These are phyloP conservation scores for Candida saitoana DNA, from an alignment of 805 yeast genomes.

Conservation along the genomic window DNA sequence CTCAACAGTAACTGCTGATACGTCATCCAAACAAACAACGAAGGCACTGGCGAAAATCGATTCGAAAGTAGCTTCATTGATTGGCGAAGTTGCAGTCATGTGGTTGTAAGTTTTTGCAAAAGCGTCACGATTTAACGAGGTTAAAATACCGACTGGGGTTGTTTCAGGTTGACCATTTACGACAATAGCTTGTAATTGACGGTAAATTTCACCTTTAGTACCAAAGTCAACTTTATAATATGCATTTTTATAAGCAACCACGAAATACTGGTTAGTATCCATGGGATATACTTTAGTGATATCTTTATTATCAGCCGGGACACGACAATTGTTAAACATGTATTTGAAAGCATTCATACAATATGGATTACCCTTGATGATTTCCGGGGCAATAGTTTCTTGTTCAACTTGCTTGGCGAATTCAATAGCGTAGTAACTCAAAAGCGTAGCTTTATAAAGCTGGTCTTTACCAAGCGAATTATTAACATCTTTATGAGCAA, in stretches of 20 bases:
- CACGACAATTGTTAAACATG: slow-evolving; percentile 87
- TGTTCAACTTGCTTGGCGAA: slow-evolving; percentile 64
- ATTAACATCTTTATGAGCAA: slow-evolving; percentile 67
- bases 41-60: slow-evolving; percentile 76
- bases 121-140: slow-evolving; percentile 80
- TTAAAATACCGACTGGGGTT: slow-evolving; percentile 48
- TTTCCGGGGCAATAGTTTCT: slow-evolving; percentile 78
- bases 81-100: slow-evolving; percentile 55
- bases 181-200: slow-evolving; percentile 54
- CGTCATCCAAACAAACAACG: slow-evolving; percentile 70
- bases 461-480: slow-evolving; percentile 60
- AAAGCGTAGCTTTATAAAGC: slow-evolving; percentile 68
- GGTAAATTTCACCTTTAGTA: slow-evolving; percentile 46
- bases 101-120: slow-evolving; percentile 62
- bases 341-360: slow-evolving; percentile 91
- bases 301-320: slow-evolving; percentile 68
- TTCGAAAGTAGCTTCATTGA: slow-evolving; percentile 57
- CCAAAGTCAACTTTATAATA: slow-evolving; percentile 65
- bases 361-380: slow-evolving; percentile 71
- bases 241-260: slow-evolving; percentile 71
- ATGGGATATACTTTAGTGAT: slow-evolving; percentile 50
- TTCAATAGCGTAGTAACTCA: slow-evolving; percentile 61
- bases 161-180: slow-evolving; percentile 34
- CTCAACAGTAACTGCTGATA: slow-evolving; percentile 70
- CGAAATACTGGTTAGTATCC: slow-evolving; percentile 58